Conservation (phyloP, 352 stramenopile genomes). For the Globisporangium ultimum region DNA sequence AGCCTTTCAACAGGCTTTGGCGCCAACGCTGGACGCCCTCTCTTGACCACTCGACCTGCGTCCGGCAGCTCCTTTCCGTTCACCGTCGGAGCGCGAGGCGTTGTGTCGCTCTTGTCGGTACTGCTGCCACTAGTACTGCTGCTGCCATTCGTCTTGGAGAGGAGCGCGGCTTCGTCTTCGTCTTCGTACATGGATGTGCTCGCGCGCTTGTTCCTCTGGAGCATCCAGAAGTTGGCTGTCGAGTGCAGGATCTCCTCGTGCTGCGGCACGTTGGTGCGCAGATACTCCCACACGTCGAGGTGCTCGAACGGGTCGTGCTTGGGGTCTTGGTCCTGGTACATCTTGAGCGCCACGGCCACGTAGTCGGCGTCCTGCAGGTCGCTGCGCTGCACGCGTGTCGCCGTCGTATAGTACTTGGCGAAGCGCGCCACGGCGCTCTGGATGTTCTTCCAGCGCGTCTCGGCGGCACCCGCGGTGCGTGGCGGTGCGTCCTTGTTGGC, state of each 20-base stretch:
- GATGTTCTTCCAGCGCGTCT: conserved; percentile 14
- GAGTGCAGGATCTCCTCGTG: conserved; percentile 11
- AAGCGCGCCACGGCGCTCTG: conserved; percentile 4
- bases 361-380: not conserved
- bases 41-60: not conserved
- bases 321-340: conserved; percentile 7
- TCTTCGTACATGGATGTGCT: conserved; percentile 5
- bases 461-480: conserved; percentile 5
- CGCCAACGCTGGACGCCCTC: not conserved
- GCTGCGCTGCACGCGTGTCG: not conserved
- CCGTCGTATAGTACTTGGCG: not conserved
- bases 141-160: not conserved
- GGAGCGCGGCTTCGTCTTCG: conserved; percentile 4
- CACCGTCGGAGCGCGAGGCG: too few relatives aligned
- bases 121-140: not conserved
- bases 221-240: conserved; percentile 9
- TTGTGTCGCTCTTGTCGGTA: too few relatives aligned
- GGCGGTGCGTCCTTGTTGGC: conserved; percentile 4
- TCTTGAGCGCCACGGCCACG: conserved; percentile 5
- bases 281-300: conserved; percentile 9
- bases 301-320: conserved; percentile 9
- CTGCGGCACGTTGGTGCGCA: conserved; percentile 11
- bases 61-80: too few relatives aligned
- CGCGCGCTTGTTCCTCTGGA: conserved; percentile 6
- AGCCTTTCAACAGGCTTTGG: not conserved